phyloP scores from a whole-genome alignment of 2,329 filamentous ascomycete genomes.

The Talaromyces islandicus region DNA sequence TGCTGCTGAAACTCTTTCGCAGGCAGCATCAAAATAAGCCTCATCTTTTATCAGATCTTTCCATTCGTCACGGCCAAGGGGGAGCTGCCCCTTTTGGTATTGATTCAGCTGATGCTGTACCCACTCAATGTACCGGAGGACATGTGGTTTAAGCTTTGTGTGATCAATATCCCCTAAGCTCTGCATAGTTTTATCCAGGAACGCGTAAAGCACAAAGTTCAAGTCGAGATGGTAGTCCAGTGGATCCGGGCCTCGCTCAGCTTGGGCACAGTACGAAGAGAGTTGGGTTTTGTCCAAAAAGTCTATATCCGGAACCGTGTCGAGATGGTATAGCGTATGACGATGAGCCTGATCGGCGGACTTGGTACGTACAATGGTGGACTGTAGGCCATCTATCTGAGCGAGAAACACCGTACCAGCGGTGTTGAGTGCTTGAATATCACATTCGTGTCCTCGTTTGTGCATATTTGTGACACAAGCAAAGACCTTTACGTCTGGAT shows the following conservation, averaged over 20 bases:
- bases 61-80: not conserved
- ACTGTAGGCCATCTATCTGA: not conserved
- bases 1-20: not conserved
- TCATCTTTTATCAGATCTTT: not conserved
- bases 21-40: not conserved
- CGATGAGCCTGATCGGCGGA: not conserved
- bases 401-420: not conserved
- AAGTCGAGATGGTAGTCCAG: not conserved
- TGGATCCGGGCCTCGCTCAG: not conserved
- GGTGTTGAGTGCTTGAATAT: not conserved
- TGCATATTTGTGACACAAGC: not conserved
- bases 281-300: conserved; percentile 11
- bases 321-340: not conserved
- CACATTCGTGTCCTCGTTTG: not conserved
- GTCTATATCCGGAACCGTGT: not conserved
- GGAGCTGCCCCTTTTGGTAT: not conserved
- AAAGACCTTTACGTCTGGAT: not conserved
- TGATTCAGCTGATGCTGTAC: not conserved
- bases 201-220: not conserved
- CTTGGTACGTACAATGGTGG: not conserved
- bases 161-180: conserved; percentile 6
- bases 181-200: not conserved
- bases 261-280: conserved; percentile 14
- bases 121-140: not conserved
- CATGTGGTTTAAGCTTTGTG: not conserved